A percentile compares a stretch with the other conserved stretches of the same genome.
Evolutionary conservation across 768 basidiomycete species (phyloP).

Genomic region (Termitomyces sp.): DNA sequence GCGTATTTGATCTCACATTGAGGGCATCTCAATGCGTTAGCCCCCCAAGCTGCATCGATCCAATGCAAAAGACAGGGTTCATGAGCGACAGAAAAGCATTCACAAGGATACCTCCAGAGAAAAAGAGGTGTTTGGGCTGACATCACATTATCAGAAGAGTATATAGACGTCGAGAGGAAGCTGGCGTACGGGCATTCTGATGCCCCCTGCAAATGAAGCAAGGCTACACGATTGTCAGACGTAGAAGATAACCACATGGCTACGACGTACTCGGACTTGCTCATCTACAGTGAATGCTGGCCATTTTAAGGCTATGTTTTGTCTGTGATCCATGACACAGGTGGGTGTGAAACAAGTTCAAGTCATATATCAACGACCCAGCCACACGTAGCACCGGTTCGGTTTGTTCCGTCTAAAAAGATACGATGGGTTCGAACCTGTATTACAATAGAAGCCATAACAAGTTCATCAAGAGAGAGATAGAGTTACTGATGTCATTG

Average conservation of each 20-base stretch:
- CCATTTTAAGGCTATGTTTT: neutral
- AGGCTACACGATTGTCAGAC: conserved; percentile 45
- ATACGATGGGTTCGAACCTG: too few species aligned
- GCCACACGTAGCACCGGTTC: neutral
- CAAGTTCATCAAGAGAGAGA: too few species aligned
- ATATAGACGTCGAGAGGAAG: neutral
- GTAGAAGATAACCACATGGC: neutral
- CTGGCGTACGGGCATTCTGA: conserved; percentile 38
- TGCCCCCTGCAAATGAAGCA: conserved; percentile 75
- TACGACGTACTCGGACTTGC: conserved; percentile 20
- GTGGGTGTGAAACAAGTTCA: too few species aligned
- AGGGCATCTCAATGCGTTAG: conserved; percentile 74
- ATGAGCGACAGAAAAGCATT: conserved; percentile 76
- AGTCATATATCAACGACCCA: too few species aligned
- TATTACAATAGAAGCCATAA: too few species aligned
- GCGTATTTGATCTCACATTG: conserved; percentile 69
- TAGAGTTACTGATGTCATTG: too few species aligned
- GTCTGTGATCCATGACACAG: conserved; percentile 3
- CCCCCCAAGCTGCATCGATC: conserved; percentile 55
- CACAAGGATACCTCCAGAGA: conserved; percentile 76
- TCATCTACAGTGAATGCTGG: conserved; percentile 23
- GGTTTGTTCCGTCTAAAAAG: neutral
- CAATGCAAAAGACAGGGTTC: conserved; percentile 75
- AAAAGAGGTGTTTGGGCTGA: conserved; percentile 44
- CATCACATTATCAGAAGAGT: conserved; percentile 21